These are phyloP conservation scores for Pinus tabuliformis DNA, from an alignment of 75 land plant species.

Conservation along the genomic window DNA sequence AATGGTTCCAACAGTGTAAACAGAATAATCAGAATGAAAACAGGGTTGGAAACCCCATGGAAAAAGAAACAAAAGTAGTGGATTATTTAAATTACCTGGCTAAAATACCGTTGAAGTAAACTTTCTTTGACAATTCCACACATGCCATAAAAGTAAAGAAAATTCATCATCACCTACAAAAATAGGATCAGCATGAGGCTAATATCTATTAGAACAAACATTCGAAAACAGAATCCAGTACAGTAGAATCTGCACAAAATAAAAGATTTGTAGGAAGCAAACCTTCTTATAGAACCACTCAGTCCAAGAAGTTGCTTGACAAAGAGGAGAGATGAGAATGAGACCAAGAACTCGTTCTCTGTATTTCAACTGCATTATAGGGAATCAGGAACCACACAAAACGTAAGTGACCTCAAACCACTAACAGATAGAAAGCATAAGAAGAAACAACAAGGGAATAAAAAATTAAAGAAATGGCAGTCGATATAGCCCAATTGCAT, in stretches of 20 bases:
- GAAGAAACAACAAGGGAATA: not conserved
- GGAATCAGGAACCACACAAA: conserved; percentile 4
- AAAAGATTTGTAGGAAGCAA: not conserved
- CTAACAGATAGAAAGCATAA: not conserved
- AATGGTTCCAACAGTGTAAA: not conserved
- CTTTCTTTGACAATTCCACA: conserved; percentile 76
- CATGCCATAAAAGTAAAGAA: conserved; percentile 91
- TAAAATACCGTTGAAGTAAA: conserved; percentile 82
- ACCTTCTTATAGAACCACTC: conserved; percentile 98
- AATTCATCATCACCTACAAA: conserved; percentile 72
- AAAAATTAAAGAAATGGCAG: not conserved
- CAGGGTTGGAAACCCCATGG: not conserved
- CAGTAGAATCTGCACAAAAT: not conserved
- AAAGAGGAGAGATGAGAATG: conserved; percentile 87
- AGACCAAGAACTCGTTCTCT: conserved; percentile 78
- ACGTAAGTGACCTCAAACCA: not conserved
- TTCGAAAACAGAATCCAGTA: not conserved
- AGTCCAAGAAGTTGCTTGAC: conserved; percentile 84
- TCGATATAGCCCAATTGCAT: not conserved
- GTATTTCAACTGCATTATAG: conserved; percentile 59
- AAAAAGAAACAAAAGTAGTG: not conserved
- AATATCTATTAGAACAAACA: not conserved
- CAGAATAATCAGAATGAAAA: not conserved
- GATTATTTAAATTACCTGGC: conserved; percentile 53
- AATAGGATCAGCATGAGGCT: not conserved